phyloP scores from a whole-genome alignment of 2,329 filamentous ascomycete genomes.

The Trichophyton benhamiae region DNA sequence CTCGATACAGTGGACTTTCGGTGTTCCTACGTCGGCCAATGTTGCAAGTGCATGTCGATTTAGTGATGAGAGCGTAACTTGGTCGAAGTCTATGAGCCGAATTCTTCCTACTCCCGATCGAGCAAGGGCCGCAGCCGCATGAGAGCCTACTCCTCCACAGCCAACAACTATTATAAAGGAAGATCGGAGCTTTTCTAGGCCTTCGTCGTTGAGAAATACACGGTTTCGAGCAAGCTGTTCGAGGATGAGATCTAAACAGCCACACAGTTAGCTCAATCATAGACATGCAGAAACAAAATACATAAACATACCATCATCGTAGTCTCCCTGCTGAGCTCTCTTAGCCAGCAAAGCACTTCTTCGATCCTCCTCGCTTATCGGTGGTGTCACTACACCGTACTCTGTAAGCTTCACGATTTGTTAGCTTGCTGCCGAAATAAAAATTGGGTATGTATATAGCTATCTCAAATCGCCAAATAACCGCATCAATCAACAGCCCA shows the following conservation, averaged over 20 bases:
- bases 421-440: constrained; percentile 21
- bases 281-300: not conserved
- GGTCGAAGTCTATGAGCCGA: constrained; percentile 89
- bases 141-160: constrained; percentile 87
- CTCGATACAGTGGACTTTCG: constrained; percentile 78
- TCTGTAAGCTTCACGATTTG: constrained; percentile 37
- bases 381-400: constrained; percentile 31
- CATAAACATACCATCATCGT: constrained; percentile 45
- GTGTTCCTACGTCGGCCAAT: constrained; percentile 78
- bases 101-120: constrained; percentile 81
- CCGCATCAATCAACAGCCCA: not conserved
- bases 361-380: constrained; percentile 42
- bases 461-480: not conserved
- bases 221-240: constrained; percentile 90
- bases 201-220: constrained; percentile 75
- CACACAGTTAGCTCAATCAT: constrained; percentile 1
- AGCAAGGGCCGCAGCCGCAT: constrained; percentile 73
- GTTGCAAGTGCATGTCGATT: constrained; percentile 96
- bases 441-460: not conserved
- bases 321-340: constrained; percentile 50
- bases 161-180: constrained; percentile 85
- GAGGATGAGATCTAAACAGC: constrained; percentile 59
- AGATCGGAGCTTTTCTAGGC: constrained; percentile 63
- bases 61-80: constrained; percentile 85
- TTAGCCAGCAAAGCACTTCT: constrained; percentile 46